Conservation (phyloP, 2,329 filamentous ascomycete genomes). For the Trichoderma sp. region DNA sequence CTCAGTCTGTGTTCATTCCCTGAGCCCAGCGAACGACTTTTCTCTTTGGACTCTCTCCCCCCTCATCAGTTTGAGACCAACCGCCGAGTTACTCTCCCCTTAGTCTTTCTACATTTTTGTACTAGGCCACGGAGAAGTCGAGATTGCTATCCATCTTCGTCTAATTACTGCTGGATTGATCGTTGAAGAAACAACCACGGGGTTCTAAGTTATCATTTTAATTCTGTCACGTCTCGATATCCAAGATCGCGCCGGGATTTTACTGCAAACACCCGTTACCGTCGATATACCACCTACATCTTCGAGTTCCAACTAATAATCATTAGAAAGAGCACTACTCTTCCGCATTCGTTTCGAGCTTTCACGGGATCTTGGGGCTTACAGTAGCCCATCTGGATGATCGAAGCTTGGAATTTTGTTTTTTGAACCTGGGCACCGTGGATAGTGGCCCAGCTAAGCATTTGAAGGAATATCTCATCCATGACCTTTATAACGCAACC, state of each 20-base stretch:
- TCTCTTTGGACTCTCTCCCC: background rate
- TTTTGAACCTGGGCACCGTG: background rate
- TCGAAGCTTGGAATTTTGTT: background rate
- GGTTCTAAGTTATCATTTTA: background rate
- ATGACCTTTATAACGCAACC: slow-evolving; percentile 54
- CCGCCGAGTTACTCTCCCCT: background rate
- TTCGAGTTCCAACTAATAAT: background rate
- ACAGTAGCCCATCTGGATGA: background rate
- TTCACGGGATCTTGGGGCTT: background rate
- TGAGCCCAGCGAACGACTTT: background rate
- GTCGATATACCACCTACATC: background rate
- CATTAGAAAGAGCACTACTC: background rate
- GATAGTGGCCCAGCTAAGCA: background rate
- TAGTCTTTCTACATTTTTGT: background rate
- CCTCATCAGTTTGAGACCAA: background rate
- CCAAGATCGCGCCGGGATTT: background rate
- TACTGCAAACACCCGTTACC: background rate
- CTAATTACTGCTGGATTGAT: background rate
- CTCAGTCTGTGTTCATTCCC: background rate
- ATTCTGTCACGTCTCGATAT: background rate
- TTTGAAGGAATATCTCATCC: slow-evolving; percentile 32
- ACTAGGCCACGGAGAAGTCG: background rate
- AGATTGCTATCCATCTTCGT: background rate
- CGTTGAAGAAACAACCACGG: background rate
- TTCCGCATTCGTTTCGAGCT: background rate